Evolutionary conservation across 805 yeast species (phyloP), one percentile per base, ranked within the genome.

Genomic region (Candida patagonica): DNA sequence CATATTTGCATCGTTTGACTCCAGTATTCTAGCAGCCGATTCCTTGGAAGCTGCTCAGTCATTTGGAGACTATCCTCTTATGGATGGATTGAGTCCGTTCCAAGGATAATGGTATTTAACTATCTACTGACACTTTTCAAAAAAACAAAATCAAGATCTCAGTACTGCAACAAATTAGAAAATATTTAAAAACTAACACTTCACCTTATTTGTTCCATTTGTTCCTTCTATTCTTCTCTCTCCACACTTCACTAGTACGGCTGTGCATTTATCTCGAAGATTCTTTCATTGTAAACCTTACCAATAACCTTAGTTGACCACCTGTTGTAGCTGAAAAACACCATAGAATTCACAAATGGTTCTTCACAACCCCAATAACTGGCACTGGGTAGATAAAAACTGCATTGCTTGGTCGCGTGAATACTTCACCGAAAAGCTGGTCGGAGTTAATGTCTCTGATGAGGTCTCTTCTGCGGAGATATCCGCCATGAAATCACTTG

Each of bases 331-430:
- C n/a, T n/a, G n/a, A n/a, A n/a, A n/a, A n/a, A n/a, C n/a, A n/a
- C n/a, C n/a, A n/a, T n/a, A n/a, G n/a, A n/a, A n/a, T n/a, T n/a
- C n/a, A n/a, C n/a, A 17, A 22, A 89, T 89, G 96, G 96, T 84
- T 30, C 88, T 92, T 24, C 81, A 86, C 64, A 92, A 89, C 71
- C 97, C 97, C 29, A 92, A 92, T 63, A 89, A 89, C 66, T 89
- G 98, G 98, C 98, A 92, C 70, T 92, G 97, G 97, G 96, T 88
- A 47, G 96, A 89, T 65, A 89, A 89, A 62, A 92, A 92, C 68
- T 92, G 98, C 65, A 73, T 89, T 42, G 79, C 75, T 42, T 92
- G 98, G 98, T 72, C 96, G 9, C 76, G 76, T 45, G 69, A 72
- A 30, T 89, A 89, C 60, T 84, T 92, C 60, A 61, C 63, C 23